Evolutionary conservation across 805 yeast genomes (phyloP), one percentile per base, ranked within the genome.

Genomic region (Cyberlindnera veronae): DNA sequence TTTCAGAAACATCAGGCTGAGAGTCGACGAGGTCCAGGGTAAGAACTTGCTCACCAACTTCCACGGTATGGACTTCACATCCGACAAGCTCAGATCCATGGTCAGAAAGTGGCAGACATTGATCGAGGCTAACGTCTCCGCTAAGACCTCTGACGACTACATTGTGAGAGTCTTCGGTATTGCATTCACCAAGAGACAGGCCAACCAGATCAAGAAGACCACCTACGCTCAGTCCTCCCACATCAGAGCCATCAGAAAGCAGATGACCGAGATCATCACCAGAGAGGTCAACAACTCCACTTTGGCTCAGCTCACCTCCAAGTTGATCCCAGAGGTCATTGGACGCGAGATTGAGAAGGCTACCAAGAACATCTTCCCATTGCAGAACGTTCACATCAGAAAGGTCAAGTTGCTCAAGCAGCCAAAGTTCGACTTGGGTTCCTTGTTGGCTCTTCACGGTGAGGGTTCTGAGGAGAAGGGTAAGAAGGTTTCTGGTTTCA

Each of bases 1-100:
- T 55, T 84, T 83, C 87, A 91, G 95, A 82, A 89, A 91, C 78
- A 77, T 91, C 68, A 87, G 84, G 76, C 86, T 91, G 75, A 89
- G 97, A 78, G 95, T 91, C 62, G 98, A 90, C 66, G 98, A 91
- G 77, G 96, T 90, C 61, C 96, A 91, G 78, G 98, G 97, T 77
- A 87, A 88, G 79, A 89, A 90, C 84, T 80, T 90, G 67, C 80
- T 90, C 71, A 90, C 98, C 79, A 91, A 91, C 95, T 91, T 90
- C 95, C 97, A 90, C 81, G 98, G 98, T 66, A 74, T 91, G 74
- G 95, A 89, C 79, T 90, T 91, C 84, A 90, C 98, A 66, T 78
- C 95, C 57, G 97, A 90, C 79, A 91, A 91, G 80, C 78, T 91
- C 69, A 87, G 95, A 78, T 90, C 97, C 45, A 80, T 91, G 71